Conservation (phyloP, 2,329 filamentous ascomycete genomes). For the Fusarium sp. region DNA sequence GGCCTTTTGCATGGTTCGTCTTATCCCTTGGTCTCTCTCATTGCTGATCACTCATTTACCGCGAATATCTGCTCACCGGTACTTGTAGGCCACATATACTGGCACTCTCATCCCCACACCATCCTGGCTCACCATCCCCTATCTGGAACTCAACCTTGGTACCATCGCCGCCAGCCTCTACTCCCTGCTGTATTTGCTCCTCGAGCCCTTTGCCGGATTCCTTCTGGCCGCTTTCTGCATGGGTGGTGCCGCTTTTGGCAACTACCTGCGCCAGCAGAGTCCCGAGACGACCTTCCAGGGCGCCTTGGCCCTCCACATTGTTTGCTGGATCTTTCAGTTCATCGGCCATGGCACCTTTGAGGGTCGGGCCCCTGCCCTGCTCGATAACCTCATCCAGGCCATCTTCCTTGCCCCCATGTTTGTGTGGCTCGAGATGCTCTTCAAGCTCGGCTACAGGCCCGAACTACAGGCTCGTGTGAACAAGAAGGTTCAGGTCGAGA, state of each 20-base stretch:
- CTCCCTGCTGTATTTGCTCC: constrained; percentile 84
- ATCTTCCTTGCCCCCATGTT: constrained; percentile 95
- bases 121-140: constrained; percentile 74
- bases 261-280: constrained; percentile 75
- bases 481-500: constrained; percentile 78
- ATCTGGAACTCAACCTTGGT: constrained; percentile 74
- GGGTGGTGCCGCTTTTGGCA: constrained; percentile 78
- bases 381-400: constrained; percentile 93
- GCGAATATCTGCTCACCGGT: constrained; percentile 8
- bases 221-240: constrained; percentile 82
- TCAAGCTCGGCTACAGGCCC: constrained; percentile 88
- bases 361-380: constrained; percentile 84
- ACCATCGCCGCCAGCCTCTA: constrained; percentile 76
- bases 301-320: constrained; percentile 76
- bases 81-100: constrained; percentile 68
- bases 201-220: constrained; percentile 92
- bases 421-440: constrained; percentile 95
- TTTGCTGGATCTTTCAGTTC: constrained; percentile 90
- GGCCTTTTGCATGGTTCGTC: constrained; percentile 76
- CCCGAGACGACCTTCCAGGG: constrained; percentile 62
- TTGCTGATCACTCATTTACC: constrained; percentile 1
- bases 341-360: constrained; percentile 92
- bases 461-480: constrained; percentile 87
- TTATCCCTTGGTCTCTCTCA: constrained; percentile 7
- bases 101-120: constrained; percentile 74